Conservation (phyloP, 495 filamentous ascomycete species). For the Annulohypoxylon bovei region DNA sequence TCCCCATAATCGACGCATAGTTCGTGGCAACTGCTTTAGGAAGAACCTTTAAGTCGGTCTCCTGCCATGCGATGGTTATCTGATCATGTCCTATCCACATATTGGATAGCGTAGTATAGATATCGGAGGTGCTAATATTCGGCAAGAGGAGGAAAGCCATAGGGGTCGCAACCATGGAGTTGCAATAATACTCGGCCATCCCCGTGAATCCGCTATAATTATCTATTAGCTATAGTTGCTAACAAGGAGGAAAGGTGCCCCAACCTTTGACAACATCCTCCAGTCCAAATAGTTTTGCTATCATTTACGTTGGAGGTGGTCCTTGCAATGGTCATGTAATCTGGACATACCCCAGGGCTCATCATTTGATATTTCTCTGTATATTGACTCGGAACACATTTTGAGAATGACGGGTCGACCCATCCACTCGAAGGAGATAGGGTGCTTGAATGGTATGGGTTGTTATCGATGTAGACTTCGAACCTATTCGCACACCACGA, state of each 20-base stretch:
- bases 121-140: constrained; percentile 37
- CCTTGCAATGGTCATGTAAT: constrained; percentile 38
- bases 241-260: neutral
- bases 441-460: constrained; percentile 31
- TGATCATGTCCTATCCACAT: constrained; percentile 39
- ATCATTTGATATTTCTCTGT: constrained; percentile 26
- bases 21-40: constrained; percentile 23
- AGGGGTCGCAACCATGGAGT: constrained; percentile 36
- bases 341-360: constrained; percentile 41
- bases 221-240: neutral
- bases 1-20: constrained; percentile 38
- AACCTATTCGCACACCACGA: constrained; percentile 39
- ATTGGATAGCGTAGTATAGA: constrained; percentile 42
- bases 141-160: constrained; percentile 42
- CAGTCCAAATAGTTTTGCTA: constrained; percentile 29
- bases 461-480: constrained; percentile 34
- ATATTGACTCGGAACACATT: constrained; percentile 40
- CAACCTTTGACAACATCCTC: constrained; percentile 43
- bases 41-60: constrained; percentile 27
- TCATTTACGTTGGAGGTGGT: neutral
- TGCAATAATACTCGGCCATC: constrained; percentile 31
- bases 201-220: constrained; percentile 35
- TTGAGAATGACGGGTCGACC: constrained; percentile 40
- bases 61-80: constrained; percentile 40
- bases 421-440: constrained; percentile 37